Evolutionary conservation across 148 eudicot genomes (phyloP).

Genomic region (Amaranthus cruentus): DNA sequence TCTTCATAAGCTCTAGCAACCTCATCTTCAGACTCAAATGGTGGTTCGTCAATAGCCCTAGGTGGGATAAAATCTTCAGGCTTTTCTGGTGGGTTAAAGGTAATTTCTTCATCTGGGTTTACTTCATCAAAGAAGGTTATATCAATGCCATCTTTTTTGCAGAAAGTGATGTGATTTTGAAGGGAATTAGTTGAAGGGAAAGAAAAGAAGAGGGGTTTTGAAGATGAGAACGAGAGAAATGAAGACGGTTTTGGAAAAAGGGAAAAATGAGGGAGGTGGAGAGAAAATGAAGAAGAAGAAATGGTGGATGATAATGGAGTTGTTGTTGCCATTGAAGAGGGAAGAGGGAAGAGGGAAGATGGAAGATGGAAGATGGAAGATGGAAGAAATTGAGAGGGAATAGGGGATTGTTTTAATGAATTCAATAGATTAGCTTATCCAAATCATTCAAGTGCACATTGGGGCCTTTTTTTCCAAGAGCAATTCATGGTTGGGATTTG

Average conservation of each 20-base stretch:
- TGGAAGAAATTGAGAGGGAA: no score
- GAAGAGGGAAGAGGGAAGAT: background rate
- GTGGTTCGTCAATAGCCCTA: slow-evolving; percentile 65
- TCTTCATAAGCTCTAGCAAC: slow-evolving; percentile 75
- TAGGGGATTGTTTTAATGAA: background rate
- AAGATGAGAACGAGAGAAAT: slow-evolving; percentile 6
- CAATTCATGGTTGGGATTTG: no score
- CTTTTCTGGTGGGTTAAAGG: slow-evolving; percentile 51
- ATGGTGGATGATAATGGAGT: slow-evolving; percentile 9
- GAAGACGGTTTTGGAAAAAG: background rate
- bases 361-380: background rate
- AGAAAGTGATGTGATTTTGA: slow-evolving; percentile 15
- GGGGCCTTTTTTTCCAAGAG: no score
- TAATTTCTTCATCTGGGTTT: slow-evolving; percentile 43
- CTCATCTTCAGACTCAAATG: slow-evolving; percentile 59
- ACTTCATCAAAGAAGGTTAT: slow-evolving; percentile 41
- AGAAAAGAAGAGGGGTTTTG: slow-evolving; percentile 16
- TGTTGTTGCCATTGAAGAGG: slow-evolving; percentile 11
- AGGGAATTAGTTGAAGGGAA: slow-evolving; percentile 22
- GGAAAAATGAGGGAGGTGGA: background rate
- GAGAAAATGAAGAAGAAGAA: slow-evolving; percentile 2
- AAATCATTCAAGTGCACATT: no score
- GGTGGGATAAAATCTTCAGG: slow-evolving; percentile 63
- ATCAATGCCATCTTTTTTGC: slow-evolving; percentile 33
- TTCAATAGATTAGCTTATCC: no score